Percentiles rank a stretch among this genome's conserved stretches.
Evolutionary conservation across 1,284 basidiomycete genomes (phyloP).

Genomic region (Cutaneotrichosporon sp.): DNA sequence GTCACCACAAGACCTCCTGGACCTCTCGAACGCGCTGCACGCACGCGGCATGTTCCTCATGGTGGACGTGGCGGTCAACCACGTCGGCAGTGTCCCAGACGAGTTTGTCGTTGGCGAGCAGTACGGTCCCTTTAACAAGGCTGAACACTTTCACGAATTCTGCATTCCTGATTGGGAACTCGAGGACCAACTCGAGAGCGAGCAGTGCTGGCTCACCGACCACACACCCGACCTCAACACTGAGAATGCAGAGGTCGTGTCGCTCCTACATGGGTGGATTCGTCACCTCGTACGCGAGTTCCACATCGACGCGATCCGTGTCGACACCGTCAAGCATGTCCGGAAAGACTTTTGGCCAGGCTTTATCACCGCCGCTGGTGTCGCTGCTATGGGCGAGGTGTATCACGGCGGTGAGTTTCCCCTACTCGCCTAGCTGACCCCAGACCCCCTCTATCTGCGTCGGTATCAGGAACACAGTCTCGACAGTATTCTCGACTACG

Average conservation of each 20-base stretch:
- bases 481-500: slow-evolving; percentile 60
- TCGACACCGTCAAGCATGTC: slow-evolving; percentile 57
- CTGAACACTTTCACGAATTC: slow-evolving; percentile 51
- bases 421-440: slow-evolving; percentile 14
- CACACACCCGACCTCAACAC: slow-evolving; percentile 56
- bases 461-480: slow-evolving; percentile 55
- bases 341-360: slow-evolving; percentile 57
- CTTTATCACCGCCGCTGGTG: slow-evolving; percentile 53
- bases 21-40: slow-evolving; percentile 54
- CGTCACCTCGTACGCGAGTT: slow-evolving; percentile 52
- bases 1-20: slow-evolving; percentile 51
- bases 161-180: slow-evolving; percentile 54
- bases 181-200: slow-evolving; percentile 52
- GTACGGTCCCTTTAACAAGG: slow-evolving; percentile 19
- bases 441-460: slow-evolving; percentile 47
- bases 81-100: slow-evolving; percentile 51
- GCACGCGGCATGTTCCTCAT: slow-evolving; percentile 56
- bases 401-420: slow-evolving; percentile 49
- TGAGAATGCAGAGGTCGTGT: slow-evolving; percentile 52
- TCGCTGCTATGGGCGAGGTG: slow-evolving; percentile 56
- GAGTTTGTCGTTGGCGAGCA: slow-evolving; percentile 32
- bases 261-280: slow-evolving; percentile 54
- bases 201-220: slow-evolving; percentile 50
- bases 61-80: slow-evolving; percentile 56
- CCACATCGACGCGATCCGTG: slow-evolving; percentile 53